Conservation (phyloP, 768 basidiomycete species). For the Chiua virens region DNA sequence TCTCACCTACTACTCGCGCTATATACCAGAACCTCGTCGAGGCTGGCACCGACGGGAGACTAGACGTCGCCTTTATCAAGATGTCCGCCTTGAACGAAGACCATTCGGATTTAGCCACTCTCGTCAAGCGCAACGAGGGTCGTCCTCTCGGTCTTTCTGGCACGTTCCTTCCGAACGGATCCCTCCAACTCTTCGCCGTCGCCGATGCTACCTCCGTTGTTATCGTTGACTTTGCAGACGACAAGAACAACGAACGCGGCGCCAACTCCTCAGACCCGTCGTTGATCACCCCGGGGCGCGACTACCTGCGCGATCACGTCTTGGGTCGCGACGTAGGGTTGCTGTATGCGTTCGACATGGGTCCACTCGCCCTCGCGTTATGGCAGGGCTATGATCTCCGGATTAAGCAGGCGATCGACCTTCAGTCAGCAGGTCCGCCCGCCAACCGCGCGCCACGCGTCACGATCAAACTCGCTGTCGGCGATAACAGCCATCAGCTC, state of each 20-base stretch:
- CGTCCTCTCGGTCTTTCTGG: conserved; percentile 32
- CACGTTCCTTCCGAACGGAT: conserved; percentile 20
- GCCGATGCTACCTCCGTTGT: conserved; percentile 28
- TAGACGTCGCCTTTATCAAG: conserved; percentile 13
- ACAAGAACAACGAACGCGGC: conserved; percentile 37
- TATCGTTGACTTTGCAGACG: conserved; percentile 25
- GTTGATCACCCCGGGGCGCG: conserved; percentile 17
- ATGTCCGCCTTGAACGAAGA: conserved; percentile 27
- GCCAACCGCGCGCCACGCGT: conserved; percentile 17
- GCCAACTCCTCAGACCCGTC: conserved; percentile 15
- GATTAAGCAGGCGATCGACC: conserved; percentile 34
- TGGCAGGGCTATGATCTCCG: conserved; percentile 33
- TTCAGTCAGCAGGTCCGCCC: conserved; percentile 22
- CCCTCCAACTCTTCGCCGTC: conserved; percentile 27
- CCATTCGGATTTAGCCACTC: conserved; percentile 12
- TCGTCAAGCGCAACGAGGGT: conserved; percentile 34
- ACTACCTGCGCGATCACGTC: conserved; percentile 30
- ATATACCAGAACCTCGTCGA: conserved; percentile 30
- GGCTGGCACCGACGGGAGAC: conserved; percentile 22
- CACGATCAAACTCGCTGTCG: conserved; percentile 17
- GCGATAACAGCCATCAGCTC: background rate
- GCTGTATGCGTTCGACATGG: conserved; percentile 33
- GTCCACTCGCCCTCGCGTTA: conserved; percentile 27
- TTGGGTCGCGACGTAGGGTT: conserved; percentile 28
- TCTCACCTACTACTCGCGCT: conserved; percentile 10